These are phyloP conservation scores for Phytophthora chlamydospora DNA, from an alignment of 352 stramenopile species.

Conservation along the genomic window DNA sequence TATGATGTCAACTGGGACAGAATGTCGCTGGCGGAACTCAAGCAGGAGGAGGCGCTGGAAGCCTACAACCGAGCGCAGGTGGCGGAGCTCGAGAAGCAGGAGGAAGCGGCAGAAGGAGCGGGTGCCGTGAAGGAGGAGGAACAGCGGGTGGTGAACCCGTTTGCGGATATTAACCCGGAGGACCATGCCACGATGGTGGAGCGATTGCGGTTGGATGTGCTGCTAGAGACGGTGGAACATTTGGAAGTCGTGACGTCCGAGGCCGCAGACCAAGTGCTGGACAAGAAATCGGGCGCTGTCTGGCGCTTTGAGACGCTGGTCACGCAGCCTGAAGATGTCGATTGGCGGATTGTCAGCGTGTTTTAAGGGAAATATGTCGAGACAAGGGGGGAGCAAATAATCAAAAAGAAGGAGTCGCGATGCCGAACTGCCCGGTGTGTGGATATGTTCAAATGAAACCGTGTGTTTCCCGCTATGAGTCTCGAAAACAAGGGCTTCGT, in stretches of 20 bases:
- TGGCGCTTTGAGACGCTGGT: slow-evolving; percentile 60
- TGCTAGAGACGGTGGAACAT: slow-evolving; percentile 45
- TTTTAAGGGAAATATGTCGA: slow-evolving; percentile 20
- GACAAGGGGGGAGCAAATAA: background rate
- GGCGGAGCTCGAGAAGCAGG: slow-evolving; percentile 38
- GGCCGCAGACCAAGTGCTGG: slow-evolving; percentile 32
- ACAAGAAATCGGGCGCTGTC: slow-evolving; percentile 34
- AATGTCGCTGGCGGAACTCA: slow-evolving; percentile 51
- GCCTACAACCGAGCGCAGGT: slow-evolving; percentile 42
- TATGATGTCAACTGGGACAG: slow-evolving; percentile 52
- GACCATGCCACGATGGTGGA: slow-evolving; percentile 43
- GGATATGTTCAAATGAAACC: no score
- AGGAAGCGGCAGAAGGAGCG: slow-evolving; percentile 6
- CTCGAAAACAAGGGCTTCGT: no score
- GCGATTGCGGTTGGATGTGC: slow-evolving; percentile 46
- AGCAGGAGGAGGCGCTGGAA: slow-evolving; percentile 47
- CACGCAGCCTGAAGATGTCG: slow-evolving; percentile 53
- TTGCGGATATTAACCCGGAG: slow-evolving; percentile 18
- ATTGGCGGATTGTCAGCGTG: slow-evolving; percentile 58
- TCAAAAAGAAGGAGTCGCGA: background rate
- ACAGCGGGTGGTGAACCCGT: slow-evolving; percentile 18
- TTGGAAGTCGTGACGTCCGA: slow-evolving; percentile 45
- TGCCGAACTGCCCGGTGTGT: background rate
- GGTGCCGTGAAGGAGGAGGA: slow-evolving; percentile 4
- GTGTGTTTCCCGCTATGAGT: no score